Evolutionary conservation across 495 filamentous ascomycete species (phyloP), one percentile per base, ranked within the genome.

Genomic region (Penicillium coprophilum): DNA sequence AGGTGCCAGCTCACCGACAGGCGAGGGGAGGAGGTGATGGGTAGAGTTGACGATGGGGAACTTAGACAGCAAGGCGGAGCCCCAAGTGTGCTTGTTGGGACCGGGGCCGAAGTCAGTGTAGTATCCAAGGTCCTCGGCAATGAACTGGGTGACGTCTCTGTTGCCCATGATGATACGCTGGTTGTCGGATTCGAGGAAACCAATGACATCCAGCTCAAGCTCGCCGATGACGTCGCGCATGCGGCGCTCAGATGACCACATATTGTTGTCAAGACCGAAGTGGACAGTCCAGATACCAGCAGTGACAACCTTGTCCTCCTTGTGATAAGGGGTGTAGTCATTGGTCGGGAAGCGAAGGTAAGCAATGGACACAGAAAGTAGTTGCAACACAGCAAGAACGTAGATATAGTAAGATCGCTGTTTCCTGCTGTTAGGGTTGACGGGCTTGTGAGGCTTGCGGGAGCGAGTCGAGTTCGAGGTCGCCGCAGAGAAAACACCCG

Each of bases 161-260:
- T 97, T 99, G 51, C 95, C 95, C 95, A 99, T 99, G 78, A 99
- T 97, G 73, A 99, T 94, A 58, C 94, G 88, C 73, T 99, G 95
- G 47, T 92, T 82, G 70, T 99, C 95, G 0, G 87, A 88, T 68
- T 99, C 95, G 32, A 99, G 80, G 41, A 99, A 83, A 39, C 95
- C 95, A 55, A 99, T 83, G 41, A 99, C 89, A 65, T 99, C 95
- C 38, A 99, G 75, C 71, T 99, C 95, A 17, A 96, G 76, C 66
- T 97, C 94, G 63, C 90, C 88, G 65, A 99, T 89, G 10, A 96
- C 75, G 75, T 96, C 85, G 59, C 90, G 89, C 82, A 97, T 95
- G 49, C 95, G 93, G 55, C 87, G 86, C 73, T 97, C 93, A 4
- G 92, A 94, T 21, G 88, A 90, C 91, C 92, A 97, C 95, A 97